phyloP scores from a whole-genome alignment of 257 asterid genomes.

The Przewalskia tangutica region DNA sequence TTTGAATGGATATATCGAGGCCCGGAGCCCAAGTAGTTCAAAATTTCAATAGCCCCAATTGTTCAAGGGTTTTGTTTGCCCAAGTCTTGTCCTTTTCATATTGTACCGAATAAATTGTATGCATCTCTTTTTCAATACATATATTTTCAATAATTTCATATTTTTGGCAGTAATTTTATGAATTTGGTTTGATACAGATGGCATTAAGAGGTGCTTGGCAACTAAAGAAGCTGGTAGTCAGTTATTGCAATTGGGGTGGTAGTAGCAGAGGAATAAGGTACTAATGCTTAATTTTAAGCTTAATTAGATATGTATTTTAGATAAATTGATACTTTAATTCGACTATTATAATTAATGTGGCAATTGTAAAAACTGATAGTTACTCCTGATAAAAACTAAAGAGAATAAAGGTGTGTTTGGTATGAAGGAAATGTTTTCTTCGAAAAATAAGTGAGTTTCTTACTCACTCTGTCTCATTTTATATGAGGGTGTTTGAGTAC shows the following conservation, averaged over 20 bases:
- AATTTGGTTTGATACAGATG: conserved; percentile 24
- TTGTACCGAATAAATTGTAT: background rate
- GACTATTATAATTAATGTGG: background rate
- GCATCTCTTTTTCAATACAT: background rate
- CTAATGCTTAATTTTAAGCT: background rate
- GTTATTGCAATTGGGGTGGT: conserved; percentile 79
- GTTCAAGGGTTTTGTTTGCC: too few species aligned
- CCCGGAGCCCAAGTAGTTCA: too few species aligned
- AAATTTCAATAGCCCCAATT: too few species aligned
- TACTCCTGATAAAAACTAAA: background rate
- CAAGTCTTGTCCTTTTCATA: too few species aligned
- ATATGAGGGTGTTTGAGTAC: too few species aligned
- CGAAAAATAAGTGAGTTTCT: too few species aligned
- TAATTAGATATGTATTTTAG: background rate
- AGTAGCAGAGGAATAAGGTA: conserved; percentile 95
- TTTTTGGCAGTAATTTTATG: background rate
- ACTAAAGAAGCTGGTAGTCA: conserved; percentile 58
- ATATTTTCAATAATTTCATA: background rate
- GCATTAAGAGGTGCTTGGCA: conserved; percentile 90
- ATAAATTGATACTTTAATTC: background rate
- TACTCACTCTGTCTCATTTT: too few species aligned
- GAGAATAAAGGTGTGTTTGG: background rate
- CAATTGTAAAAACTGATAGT: background rate
- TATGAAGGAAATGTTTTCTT: too few species aligned
- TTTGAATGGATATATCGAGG: too few species aligned